phyloP scores from a whole-genome alignment of 345 rosid species.

The Syzygium grande region DNA sequence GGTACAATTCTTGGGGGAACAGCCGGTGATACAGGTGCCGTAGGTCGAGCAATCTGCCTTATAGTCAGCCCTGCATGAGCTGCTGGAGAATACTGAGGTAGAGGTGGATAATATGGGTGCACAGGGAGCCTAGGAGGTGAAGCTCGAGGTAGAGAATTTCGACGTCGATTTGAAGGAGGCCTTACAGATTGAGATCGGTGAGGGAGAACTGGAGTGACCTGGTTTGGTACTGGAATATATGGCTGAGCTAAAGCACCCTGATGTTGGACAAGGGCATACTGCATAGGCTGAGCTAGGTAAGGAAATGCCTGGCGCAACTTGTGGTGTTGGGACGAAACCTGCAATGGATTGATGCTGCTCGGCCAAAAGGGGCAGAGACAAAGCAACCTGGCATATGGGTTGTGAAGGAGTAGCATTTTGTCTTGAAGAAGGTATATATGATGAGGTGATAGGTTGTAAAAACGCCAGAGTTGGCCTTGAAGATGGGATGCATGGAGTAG shows the following conservation, averaged over 20 bases:
- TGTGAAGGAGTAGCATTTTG: background rate
- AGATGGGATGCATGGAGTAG: background rate
- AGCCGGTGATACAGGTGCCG: background rate
- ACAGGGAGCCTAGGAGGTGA: background rate
- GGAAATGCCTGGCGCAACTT: background rate
- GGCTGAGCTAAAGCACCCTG: background rate
- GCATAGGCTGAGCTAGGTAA: background rate
- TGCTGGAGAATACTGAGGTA: background rate
- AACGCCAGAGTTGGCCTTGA: background rate
- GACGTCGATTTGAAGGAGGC: background rate
- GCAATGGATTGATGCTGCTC: background rate
- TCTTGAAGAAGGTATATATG: background rate
- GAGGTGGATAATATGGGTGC: background rate
- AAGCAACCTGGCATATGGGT: background rate
- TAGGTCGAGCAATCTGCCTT: background rate
- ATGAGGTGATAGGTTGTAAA: background rate
- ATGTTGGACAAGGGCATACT: background rate
- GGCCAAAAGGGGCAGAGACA: background rate
- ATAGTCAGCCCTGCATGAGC: background rate
- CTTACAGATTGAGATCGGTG: background rate
- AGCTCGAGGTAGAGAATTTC: background rate
- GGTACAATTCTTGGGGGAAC: background rate
- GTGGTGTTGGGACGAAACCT: background rate
- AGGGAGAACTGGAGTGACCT: background rate
- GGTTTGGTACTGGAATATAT: background rate